phyloP scores from a whole-genome alignment of 1,284 basidiomycete species.

The Salmacisia buchloeana region DNA sequence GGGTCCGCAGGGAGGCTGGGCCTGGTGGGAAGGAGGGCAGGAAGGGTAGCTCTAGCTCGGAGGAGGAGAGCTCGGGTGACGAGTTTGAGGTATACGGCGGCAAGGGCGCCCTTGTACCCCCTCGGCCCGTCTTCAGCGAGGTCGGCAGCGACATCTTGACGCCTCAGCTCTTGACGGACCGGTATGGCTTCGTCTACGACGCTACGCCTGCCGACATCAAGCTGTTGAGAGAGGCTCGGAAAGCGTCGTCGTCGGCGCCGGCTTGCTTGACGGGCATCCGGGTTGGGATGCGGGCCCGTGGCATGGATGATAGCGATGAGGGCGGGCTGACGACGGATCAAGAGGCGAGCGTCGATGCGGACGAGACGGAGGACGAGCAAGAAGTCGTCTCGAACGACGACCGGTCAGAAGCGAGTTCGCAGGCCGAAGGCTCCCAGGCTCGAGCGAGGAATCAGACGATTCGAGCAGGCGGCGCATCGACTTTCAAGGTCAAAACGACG shows the following conservation, averaged over 20 bases:
- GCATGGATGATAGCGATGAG: constrained; percentile 37
- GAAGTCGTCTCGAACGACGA: not conserved
- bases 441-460: constrained; percentile 16
- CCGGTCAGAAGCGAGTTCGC: not conserved
- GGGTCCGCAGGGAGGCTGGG: constrained; percentile 3
- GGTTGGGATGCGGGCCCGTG: constrained; percentile 58
- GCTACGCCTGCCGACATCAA: constrained; percentile 67
- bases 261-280: constrained; percentile 76
- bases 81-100: constrained; percentile 51
- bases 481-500: not conserved
- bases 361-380: constrained; percentile 13
- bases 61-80: constrained; percentile 42
- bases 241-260: constrained; percentile 68
- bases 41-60: constrained; percentile 21
- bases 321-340: constrained; percentile 5
- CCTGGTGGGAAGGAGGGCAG: not conserved
- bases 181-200: constrained; percentile 92
- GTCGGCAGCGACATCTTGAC: constrained; percentile 52
- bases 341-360: not conserved
- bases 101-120: constrained; percentile 30
- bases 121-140: constrained; percentile 23
- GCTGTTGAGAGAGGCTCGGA: constrained; percentile 66
- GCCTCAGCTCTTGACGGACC: constrained; percentile 72
- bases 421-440: constrained; percentile 3
- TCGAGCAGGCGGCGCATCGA: constrained; percentile 10